Evolutionary conservation across 2,329 filamentous ascomycete species (phyloP).

Genomic region (Reticulascus tulasneorum): DNA sequence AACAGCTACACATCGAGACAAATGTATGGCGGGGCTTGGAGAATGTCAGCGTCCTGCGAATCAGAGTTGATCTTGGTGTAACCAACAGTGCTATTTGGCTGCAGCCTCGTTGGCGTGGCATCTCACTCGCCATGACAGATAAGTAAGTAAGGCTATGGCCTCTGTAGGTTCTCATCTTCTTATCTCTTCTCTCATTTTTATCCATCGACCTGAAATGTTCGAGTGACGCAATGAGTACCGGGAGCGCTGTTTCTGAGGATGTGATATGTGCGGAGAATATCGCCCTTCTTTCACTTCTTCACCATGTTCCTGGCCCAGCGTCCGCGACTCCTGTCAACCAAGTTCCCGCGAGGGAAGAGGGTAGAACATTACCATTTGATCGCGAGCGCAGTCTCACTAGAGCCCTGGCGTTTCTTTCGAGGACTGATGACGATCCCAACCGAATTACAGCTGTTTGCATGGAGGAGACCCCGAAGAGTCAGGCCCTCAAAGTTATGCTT

Average conservation of each 20-base stretch:
- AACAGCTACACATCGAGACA: too few species aligned
- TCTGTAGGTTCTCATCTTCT: background rate
- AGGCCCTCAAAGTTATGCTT: background rate
- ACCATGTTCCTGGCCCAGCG: background rate
- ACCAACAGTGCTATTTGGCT: too few species aligned
- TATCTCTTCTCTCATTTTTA: too few species aligned
- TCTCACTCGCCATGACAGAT: background rate
- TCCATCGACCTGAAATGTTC: too few species aligned
- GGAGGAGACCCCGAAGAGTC: background rate
- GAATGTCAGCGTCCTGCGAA: too few species aligned
- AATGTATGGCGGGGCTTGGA: too few species aligned
- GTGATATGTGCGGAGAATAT: background rate
- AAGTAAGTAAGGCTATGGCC: background rate
- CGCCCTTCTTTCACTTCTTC: background rate
- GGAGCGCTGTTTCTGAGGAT: background rate
- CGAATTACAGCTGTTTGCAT: conserved; percentile 1
- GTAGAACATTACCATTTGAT: background rate
- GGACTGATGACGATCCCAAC: background rate
- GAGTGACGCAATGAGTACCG: background rate
- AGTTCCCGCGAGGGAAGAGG: too few species aligned
- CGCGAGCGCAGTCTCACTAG: background rate
- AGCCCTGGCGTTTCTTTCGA: conserved; percentile 1
- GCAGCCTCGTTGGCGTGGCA: too few species aligned
- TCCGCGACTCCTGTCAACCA: background rate
- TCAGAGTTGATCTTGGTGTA: too few species aligned